Conservation (phyloP, 164 flowering plant species). For the Chimonanthus praecox region DNA sequence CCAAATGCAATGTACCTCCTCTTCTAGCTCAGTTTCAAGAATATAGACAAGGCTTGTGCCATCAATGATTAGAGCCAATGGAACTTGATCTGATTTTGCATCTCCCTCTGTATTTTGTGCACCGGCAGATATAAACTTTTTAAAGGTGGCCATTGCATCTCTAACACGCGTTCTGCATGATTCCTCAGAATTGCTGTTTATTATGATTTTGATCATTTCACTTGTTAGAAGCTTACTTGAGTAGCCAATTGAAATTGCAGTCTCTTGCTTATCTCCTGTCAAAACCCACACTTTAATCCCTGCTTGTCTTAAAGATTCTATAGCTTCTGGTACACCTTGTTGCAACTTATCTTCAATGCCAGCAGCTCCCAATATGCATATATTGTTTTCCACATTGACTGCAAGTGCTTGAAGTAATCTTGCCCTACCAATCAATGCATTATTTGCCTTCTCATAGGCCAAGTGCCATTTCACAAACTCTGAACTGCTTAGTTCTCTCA, state of each 20-base stretch:
- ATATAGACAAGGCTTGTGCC: neutral
- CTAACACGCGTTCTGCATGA: neutral
- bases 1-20: neutral
- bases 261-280: conserved; percentile 98
- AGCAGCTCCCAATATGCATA: conserved; percentile 73
- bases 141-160: neutral
- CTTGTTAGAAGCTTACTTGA: conserved; percentile 76
- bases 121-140: neutral
- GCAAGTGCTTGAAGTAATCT: conserved; percentile 80
- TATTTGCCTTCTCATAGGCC: conserved; percentile 77
- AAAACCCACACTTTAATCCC: conserved; percentile 93
- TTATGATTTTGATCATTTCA: too few species aligned
- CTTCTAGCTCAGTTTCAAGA: neutral
- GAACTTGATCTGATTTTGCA: neutral
- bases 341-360: conserved; percentile 93
- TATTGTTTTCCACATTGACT: conserved; percentile 47
- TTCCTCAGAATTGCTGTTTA: neutral
- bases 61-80: neutral
- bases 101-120: conserved; percentile 4
- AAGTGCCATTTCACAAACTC: conserved; percentile 85
- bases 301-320: conserved; percentile 77
- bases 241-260: conserved; percentile 91
- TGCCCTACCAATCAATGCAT: conserved; percentile 79
- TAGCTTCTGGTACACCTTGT: conserved; percentile 88
- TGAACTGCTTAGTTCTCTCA: conserved; percentile 51